Percentiles rank a stretch among this genome's conserved stretches.
Conservation (phyloP, 2,329 filamentous ascomycete species). For the Fusarium citri region DNA sequence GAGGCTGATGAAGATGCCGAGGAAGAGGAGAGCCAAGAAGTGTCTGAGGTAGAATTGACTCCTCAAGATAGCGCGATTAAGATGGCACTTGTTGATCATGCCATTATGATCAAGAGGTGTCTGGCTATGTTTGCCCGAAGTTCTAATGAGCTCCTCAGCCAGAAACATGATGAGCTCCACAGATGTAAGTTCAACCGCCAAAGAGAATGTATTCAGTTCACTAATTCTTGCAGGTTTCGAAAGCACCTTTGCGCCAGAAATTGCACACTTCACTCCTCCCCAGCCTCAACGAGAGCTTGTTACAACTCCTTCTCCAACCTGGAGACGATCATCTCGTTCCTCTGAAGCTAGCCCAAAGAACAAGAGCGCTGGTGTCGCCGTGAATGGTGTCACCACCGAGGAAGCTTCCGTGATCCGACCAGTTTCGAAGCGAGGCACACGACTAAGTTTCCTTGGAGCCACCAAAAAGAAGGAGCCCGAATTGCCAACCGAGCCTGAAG, state of each 20-base stretch:
- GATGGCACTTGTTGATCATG: constrained; percentile 89
- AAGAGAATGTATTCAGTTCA: background rate
- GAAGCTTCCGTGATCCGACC: constrained; percentile 64
- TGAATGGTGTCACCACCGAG: constrained; percentile 56
- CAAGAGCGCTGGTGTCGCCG: constrained; percentile 49
- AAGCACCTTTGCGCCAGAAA: constrained; percentile 72
- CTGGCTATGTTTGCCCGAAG: constrained; percentile 75
- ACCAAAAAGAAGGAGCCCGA: constrained; percentile 60
- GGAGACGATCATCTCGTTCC: constrained; percentile 63
- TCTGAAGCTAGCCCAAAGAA: constrained; percentile 52
- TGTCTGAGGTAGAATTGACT: constrained; percentile 60
- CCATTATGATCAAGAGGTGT: constrained; percentile 86
- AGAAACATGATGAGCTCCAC: constrained; percentile 69
- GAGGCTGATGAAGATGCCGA: constrained; percentile 57
- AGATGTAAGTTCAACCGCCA: constrained; percentile 65
- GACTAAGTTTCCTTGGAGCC: constrained; percentile 68
- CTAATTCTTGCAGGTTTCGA: constrained; percentile 65
- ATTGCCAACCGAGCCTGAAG: constrained; percentile 47
- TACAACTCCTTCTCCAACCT: constrained; percentile 58
- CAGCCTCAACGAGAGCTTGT: constrained; percentile 56
- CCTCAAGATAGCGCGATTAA: constrained; percentile 82
- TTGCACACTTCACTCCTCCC: constrained; percentile 69
- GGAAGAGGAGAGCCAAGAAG: constrained; percentile 56
- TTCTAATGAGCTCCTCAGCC: constrained; percentile 68
- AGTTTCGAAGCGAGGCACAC: constrained; percentile 63